A percentile compares a stretch with the other conserved stretches of the same genome.
Evolutionary conservation across 169 alveolate species (phyloP).

Genomic region (Cryptosporidium meleagridis): DNA sequence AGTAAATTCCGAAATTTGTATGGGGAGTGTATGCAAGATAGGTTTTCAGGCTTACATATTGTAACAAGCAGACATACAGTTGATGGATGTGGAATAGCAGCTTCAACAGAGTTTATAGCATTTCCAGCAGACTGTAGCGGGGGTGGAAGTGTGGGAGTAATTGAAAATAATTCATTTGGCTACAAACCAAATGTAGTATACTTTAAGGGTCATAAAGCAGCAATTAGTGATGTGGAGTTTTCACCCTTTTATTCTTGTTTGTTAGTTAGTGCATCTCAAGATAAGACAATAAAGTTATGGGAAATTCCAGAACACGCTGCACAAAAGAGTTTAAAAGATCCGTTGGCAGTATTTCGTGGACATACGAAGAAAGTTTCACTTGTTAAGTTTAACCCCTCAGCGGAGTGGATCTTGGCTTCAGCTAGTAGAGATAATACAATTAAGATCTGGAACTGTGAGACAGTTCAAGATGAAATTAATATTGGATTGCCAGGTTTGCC

Average conservation of each 20-base stretch:
- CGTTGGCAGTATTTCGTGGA: conserved; percentile 77
- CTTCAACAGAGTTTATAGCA: conserved; percentile 71
- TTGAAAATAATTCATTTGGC: conserved; percentile 59
- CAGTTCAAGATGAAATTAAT: conserved; percentile 71
- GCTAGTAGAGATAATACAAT: conserved; percentile 90
- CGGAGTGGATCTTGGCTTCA: conserved; percentile 84
- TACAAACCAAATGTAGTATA: conserved; percentile 70
- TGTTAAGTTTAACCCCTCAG: conserved; percentile 83
- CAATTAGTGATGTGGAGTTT: conserved; percentile 68
- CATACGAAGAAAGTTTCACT: conserved; percentile 84
- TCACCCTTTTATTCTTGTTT: conserved; percentile 68
- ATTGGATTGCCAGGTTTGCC: conserved; percentile 66
- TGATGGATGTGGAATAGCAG: conserved; percentile 76
- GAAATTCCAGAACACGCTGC: conserved; percentile 75
- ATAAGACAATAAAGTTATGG: conserved; percentile 87
- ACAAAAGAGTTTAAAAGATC: conserved; percentile 67
- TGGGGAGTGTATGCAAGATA: conserved; percentile 70
- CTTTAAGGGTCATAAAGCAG: conserved; percentile 70
- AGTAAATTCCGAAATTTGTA: conserved; percentile 75
- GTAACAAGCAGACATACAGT: conserved; percentile 72
- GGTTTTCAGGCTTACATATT: conserved; percentile 69
- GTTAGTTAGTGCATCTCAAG: conserved; percentile 87
- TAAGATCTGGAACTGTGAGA: conserved; percentile 89
- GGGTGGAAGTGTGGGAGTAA: conserved; percentile 72
- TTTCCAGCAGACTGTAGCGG: conserved; percentile 75